phyloP scores from a whole-genome alignment of 345 rosid genomes.

The Excoecaria cochinchinensis region DNA sequence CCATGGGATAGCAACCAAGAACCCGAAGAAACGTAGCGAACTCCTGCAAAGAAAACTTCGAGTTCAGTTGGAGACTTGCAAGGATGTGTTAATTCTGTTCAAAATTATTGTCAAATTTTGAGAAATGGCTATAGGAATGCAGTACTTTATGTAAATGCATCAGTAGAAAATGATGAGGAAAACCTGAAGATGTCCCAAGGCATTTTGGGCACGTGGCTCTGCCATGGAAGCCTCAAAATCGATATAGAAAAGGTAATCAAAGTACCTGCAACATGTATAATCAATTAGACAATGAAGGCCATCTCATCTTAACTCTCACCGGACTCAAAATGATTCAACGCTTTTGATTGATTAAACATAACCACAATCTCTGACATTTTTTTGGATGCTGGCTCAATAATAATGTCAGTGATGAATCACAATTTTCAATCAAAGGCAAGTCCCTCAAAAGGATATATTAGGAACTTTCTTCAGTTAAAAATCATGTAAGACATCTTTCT shows the following conservation, averaged over 20 bases:
- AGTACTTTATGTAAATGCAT: background rate
- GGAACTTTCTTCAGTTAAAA: background rate
- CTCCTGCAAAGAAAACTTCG: constrained; percentile 49
- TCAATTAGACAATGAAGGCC: background rate
- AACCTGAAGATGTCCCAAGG: constrained; percentile 83
- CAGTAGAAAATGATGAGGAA: background rate
- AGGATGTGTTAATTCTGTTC: background rate
- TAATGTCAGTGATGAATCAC: background rate
- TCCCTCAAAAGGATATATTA: too few relatives aligned
- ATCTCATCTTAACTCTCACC: background rate
- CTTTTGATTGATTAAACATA: background rate
- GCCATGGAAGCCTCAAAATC: constrained; percentile 98
- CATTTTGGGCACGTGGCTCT: constrained; percentile 70
- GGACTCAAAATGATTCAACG: background rate
- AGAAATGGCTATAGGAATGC: background rate
- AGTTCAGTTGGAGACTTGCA: background rate
- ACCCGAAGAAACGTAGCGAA: constrained; percentile 69
- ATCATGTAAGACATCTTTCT: background rate
- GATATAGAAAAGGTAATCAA: constrained; percentile 82
- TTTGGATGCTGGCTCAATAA: background rate
- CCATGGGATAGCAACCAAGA: constrained; percentile 74
- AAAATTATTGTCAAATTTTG: background rate
- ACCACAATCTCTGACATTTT: background rate
- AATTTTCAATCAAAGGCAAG: background rate
- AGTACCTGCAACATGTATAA: constrained; percentile 56